Percentiles rank a stretch among this genome's conserved stretches.
Evolutionary conservation across 495 filamentous ascomycete species (phyloP).

Genomic region (Lentithecium fluviatile): DNA sequence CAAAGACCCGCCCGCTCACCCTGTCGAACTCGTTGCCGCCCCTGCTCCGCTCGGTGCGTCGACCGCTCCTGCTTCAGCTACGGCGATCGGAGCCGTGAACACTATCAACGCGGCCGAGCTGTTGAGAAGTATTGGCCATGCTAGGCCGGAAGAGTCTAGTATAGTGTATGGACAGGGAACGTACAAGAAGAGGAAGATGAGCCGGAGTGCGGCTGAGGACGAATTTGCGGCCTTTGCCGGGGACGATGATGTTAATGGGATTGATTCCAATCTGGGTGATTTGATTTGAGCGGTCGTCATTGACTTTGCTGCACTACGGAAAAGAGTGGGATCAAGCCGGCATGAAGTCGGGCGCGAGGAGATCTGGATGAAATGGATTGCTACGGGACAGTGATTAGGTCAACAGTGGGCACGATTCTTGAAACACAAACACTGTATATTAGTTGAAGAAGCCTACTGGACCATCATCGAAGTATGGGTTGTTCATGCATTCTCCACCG

Average conservation of each 20-base stretch:
- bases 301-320: neutral
- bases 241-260: slow-evolving; percentile 62
- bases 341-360: too few species aligned
- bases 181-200: slow-evolving; percentile 70
- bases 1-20: slow-evolving; percentile 1
- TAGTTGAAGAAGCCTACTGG: too few species aligned
- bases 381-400: too few species aligned
- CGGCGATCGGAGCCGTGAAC: neutral
- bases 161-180: neutral
- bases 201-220: slow-evolving; percentile 57
- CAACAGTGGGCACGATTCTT: too few species aligned
- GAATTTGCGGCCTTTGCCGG: slow-evolving; percentile 68
- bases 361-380: too few species aligned
- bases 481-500: too few species aligned
- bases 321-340: too few species aligned
- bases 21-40: slow-evolving; percentile 18
- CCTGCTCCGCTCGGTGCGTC: slow-evolving; percentile 3
- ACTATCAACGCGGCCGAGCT: slow-evolving; percentile 16
- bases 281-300: slow-evolving; percentile 23
- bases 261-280: slow-evolving; percentile 37
- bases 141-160: slow-evolving; percentile 8
- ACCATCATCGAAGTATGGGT: too few species aligned
- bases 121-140: slow-evolving; percentile 13
- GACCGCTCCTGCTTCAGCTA: slow-evolving; percentile 5
- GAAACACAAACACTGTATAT: too few species aligned